Base-by-base conservation (phyloP, 1,139 yeast genomes). In the Yamadazyma songkhlaensis region DNA sequence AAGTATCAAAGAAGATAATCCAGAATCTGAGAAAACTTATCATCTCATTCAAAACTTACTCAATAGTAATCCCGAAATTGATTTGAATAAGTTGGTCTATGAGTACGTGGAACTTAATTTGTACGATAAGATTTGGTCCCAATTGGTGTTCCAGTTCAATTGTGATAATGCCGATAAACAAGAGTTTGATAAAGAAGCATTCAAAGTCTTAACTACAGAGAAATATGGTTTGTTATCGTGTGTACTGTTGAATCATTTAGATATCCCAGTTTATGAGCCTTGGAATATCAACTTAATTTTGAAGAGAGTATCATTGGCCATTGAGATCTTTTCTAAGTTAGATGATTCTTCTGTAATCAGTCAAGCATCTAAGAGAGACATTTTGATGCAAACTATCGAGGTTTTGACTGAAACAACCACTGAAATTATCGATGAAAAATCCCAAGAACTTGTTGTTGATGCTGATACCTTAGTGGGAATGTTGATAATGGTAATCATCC, bases 381-480 rank as follows among this genome's bases (percentile, higher is more conserved):
- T 80, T 0, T 54, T 89, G 3, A 55, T 74, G 3, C 62, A 72
- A 1, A 78, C 90, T 0, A 64, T 89, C 28, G 66, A 71, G 32
- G 59, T 66, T 0, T 54, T 88, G 9, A 75, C 87, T 0, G 52
- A 54, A 9, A 48, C n/a, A 5, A 12, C 30, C 1, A 3, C 45
- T 27, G 9, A 32, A n/a, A 12, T 23, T 2, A 32, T 23, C 12
- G 24, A 26, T 8, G 50, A 46, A 14, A 47, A 47, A 29, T 43
- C 48, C 9, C 51, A 48, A 25, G 51, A 51, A 8, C 44, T 64
- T 12, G 53, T 67, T 1, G 67, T 88, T 9, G 92, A 84, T 57
- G 97, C 97, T 0, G 97, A 90, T 53, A 79, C 86, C 0, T 63
- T 90, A 27, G 75, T 90, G 5, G 83, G 90, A 1, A 62, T 89